These are phyloP conservation scores for Fusarium sp. DNA, from an alignment of 2,329 filamentous ascomycete genomes.

Conservation along the genomic window DNA sequence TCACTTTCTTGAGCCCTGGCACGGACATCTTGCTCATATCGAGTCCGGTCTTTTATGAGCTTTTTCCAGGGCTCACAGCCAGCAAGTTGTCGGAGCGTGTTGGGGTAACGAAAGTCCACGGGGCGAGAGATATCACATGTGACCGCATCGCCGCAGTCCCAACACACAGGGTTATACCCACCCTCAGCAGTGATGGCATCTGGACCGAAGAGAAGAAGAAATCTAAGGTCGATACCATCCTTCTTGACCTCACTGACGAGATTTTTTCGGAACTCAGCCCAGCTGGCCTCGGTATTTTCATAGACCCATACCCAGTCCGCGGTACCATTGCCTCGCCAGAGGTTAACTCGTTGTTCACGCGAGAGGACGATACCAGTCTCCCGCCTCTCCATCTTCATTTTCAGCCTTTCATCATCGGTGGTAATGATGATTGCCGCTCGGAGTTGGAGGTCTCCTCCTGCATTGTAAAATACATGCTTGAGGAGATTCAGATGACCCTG, in stretches of 20 bases:
- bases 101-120: constrained; percentile 44
- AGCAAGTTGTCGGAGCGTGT: constrained; percentile 40
- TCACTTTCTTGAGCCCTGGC: constrained; percentile 4
- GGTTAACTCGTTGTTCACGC: constrained; percentile 37
- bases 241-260: constrained; percentile 15
- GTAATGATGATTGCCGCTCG: constrained; percentile 50
- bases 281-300: constrained; percentile 28
- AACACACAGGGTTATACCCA: constrained; percentile 30
- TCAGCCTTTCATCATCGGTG: constrained; percentile 43
- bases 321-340: constrained; percentile 43
- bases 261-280: constrained; percentile 24
- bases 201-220: constrained; percentile 44
- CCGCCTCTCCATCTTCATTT: constrained; percentile 37
- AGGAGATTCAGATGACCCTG: constrained; percentile 52
- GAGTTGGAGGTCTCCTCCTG: constrained; percentile 47
- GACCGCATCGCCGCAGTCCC: constrained; percentile 43
- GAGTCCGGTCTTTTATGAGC: constrained; percentile 1
- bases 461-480: constrained; percentile 45
- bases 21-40: constrained; percentile 24
- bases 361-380: constrained; percentile 29
- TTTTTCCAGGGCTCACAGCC: constrained; percentile 39
- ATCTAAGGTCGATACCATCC: constrained; percentile 35
- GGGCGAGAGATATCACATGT: constrained; percentile 45
- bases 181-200: constrained; percentile 36
- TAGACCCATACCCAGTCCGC: constrained; percentile 47